Evolutionary conservation across 176 grass and related monocot genomes (phyloP), one percentile per base, ranked within the genome.

Genomic region (Raddia guianensis): DNA sequence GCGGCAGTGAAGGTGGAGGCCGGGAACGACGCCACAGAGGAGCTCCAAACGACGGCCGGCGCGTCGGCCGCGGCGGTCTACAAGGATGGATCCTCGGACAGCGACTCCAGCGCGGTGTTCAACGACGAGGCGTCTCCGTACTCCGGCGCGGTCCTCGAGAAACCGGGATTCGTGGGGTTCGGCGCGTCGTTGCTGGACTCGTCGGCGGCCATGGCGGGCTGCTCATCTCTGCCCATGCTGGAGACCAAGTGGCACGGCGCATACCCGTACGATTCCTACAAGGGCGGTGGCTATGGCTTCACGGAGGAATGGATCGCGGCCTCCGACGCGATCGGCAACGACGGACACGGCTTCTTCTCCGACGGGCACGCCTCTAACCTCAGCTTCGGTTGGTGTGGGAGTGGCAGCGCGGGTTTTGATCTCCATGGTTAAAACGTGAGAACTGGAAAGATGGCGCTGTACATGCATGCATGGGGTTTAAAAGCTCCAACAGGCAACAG

Each of bases 11-110:
- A 87, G 49, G 9, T 47, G 32, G 76, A 81, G 79, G 49, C 45
- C 20, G n/a, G n/a, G 49, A 80, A 59, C 68, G 86, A 82, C 43
- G 61, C 62, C 13, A 57, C 34, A 59, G 66, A 88, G 51, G 76
- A 75, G 21, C 71, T 12, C 13, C 68, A 19, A 10, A 77, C 85
- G 40, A 21, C 68, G 47, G 16, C 18, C 1, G 42, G 59, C 19
- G 34, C 63, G 63, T 48, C 70, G 12, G 54, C 76, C 9, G 9
- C 66, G 14, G 68, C 81, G 20, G 43, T 76, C 19, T 91, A 44
- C 86, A 93, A 88, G 87, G 93, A 97, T 53, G 93, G 90, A 1
- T 87, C 88, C 2, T 93, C 93, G 1, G 93, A 97, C 83, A 97
- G 93, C 63, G 93, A 93, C 72, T 93, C 93, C 3, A 97, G 90